These are phyloP conservation scores for Luffa aegyptiaca DNA, from an alignment of 306 rosid species.

Conservation along the genomic window DNA sequence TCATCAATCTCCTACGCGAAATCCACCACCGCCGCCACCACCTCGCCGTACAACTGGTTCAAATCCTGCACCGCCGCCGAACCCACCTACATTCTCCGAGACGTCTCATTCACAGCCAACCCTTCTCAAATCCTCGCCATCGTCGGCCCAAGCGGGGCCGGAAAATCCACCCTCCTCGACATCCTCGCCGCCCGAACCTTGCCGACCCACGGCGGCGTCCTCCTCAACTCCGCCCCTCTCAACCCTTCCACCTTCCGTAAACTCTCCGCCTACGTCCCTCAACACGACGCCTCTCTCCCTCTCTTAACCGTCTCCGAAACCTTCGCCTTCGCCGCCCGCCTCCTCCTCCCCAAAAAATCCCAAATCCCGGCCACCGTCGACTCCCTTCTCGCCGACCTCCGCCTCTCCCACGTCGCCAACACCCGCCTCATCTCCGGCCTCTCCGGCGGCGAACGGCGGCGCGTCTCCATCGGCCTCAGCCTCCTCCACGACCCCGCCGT, in stretches of 20 bases:
- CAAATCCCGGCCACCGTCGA: constrained; percentile 29
- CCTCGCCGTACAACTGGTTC: constrained; percentile 33
- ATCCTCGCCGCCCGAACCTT: constrained; percentile 64
- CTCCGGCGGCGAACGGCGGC: constrained; percentile 74
- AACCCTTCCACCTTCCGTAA: constrained; percentile 64
- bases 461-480: constrained; percentile 71
- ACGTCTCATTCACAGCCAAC: constrained; percentile 54
- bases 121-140: constrained; percentile 73
- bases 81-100: constrained; percentile 54
- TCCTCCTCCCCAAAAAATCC: constrained; percentile 41
- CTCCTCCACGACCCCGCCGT: constrained; percentile 86
- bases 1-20: constrained; percentile 64
- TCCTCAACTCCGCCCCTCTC: constrained; percentile 64
- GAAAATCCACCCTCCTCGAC: constrained; percentile 88
- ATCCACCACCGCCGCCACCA: constrained; percentile 25
- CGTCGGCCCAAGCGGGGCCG: constrained; percentile 95
- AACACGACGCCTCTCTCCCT: constrained; percentile 75
- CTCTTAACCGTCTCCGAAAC: constrained; percentile 78
- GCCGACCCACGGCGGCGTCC: constrained; percentile 49
- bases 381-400: constrained; percentile 50
- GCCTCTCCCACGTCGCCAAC: constrained; percentile 49
- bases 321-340: constrained; percentile 62
- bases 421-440: constrained; percentile 51
- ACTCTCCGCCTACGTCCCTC: constrained; percentile 88
- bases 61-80: constrained; percentile 37